Evolutionary conservation across 73 alveolate species (phyloP).

Genomic region (Paramecium bursaria): DNA sequence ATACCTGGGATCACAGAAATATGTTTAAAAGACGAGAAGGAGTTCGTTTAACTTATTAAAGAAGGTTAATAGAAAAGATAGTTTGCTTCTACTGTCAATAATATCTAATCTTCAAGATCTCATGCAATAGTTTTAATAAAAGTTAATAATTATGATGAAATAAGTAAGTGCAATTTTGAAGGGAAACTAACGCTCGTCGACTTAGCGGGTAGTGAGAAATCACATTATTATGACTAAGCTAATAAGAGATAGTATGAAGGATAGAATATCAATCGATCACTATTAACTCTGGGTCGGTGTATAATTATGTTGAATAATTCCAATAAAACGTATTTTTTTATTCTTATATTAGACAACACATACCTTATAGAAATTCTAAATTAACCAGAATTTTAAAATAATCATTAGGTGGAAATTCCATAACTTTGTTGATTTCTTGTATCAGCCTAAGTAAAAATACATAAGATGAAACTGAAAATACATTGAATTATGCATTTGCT

Average conservation of each 20-base stretch:
- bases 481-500: conserved; percentile 66
- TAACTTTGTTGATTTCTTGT: conserved; percentile 69
- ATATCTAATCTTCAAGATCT: conserved; percentile 73
- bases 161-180: conserved; percentile 3
- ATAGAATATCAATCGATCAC: conserved; percentile 87
- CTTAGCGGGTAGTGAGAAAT: conserved; percentile 91
- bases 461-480: conserved; percentile 70
- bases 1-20: conserved; percentile 72
- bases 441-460: conserved; percentile 22
- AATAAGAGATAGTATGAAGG: conserved; percentile 88
- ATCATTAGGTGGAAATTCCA: conserved; percentile 71
- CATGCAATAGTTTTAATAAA: conserved; percentile 76
- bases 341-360: not conserved
- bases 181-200: conserved; percentile 71
- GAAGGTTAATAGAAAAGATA: conserved; percentile 74
- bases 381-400: conserved; percentile 70
- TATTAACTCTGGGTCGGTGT: conserved; percentile 91
- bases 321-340: too few relatives aligned
- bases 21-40: conserved; percentile 71
- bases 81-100: conserved; percentile 73
- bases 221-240: conserved; percentile 78
- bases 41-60: conserved; percentile 68
- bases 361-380: conserved; percentile 71
- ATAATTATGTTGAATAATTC: conserved; percentile 64
- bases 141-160: conserved; percentile 67